Percentiles rank a stretch among this genome's conserved stretches.
phyloP scores from a whole-genome alignment of 2,329 filamentous ascomycete genomes.

The Calonectria montana region DNA sequence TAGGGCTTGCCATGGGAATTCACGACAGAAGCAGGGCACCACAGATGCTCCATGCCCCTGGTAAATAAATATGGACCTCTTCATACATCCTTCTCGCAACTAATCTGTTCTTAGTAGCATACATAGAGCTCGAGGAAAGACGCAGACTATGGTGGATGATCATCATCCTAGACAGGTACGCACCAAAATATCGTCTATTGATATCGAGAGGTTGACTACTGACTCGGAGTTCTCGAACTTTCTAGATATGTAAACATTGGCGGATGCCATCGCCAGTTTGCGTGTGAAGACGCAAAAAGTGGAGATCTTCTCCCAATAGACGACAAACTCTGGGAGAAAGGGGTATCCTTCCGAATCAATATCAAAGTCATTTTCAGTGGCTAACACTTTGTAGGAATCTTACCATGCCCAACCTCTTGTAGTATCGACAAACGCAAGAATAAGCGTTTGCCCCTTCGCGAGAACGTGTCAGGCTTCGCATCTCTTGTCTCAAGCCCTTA shows the following conservation, averaged over 20 bases:
- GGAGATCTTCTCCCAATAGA: conserved; percentile 6
- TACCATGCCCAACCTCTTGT: conserved; percentile 11
- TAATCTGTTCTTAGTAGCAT: neutral
- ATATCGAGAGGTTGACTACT: too few species aligned
- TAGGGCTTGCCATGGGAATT: conserved; percentile 9
- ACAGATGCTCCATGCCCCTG: neutral
- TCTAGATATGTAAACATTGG: conserved; percentile 1
- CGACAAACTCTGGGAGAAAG: neutral
- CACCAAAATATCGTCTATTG: too few species aligned
- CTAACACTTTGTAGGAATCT: neutral
- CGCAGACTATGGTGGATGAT: conserved; percentile 16
- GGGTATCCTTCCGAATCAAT: neutral
- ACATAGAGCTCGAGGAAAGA: conserved; percentile 2
- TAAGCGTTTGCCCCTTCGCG: conserved; percentile 5
- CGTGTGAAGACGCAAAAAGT: neutral
- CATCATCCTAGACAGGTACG: conserved; percentile 5
- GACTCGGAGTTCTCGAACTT: neutral
- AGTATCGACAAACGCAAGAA: neutral
- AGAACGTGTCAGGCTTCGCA: conserved; percentile 5
- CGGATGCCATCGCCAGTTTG: neutral
- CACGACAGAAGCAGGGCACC: conserved; percentile 3
- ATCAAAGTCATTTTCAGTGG: too few species aligned
- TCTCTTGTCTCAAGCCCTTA: neutral
- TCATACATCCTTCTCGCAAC: neutral
- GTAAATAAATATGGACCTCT: neutral